phyloP scores from a whole-genome alignment of 352 stramenopile genomes.

The Phytopythium oedochilum region DNA sequence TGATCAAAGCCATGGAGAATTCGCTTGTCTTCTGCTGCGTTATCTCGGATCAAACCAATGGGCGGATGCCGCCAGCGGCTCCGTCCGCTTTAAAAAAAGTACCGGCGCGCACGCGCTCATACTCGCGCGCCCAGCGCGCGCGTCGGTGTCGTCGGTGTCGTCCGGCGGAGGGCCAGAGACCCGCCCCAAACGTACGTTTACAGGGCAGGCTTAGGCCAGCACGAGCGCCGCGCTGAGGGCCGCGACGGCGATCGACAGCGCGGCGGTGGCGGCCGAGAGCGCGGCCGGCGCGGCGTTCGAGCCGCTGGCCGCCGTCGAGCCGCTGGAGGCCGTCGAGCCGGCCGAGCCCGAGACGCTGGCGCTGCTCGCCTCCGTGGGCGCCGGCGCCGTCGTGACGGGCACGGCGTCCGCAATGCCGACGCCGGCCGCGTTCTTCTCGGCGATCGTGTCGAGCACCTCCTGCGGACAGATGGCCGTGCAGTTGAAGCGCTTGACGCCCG shows the following conservation, averaged over 20 bases:
- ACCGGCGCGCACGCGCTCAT: not conserved
- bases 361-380: slow-evolving; percentile 7
- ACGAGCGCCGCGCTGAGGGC: slow-evolving; percentile 5
- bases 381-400: slow-evolving; percentile 14
- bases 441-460: slow-evolving; percentile 60
- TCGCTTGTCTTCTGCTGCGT: no score
- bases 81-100: no score
- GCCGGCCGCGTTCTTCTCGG: slow-evolving; percentile 42
- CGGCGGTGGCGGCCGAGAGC: no score
- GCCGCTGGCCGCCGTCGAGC: slow-evolving; percentile 10
- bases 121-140: not conserved
- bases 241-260: slow-evolving; percentile 8
- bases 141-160: not conserved
- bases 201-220: not conserved
- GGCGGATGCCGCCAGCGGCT: no score
- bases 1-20: no score
- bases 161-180: no score
- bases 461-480: slow-evolving; percentile 67
- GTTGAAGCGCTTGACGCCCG: slow-evolving; percentile 63
- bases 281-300: no score
- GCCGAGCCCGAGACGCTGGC: slow-evolving; percentile 11
- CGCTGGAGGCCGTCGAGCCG: slow-evolving; percentile 7
- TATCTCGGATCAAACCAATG: no score
- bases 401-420: slow-evolving; percentile 60
- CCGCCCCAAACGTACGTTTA: not conserved